Conservation (phyloP, 75 land plant genomes). For the Picea sitchensis region DNA sequence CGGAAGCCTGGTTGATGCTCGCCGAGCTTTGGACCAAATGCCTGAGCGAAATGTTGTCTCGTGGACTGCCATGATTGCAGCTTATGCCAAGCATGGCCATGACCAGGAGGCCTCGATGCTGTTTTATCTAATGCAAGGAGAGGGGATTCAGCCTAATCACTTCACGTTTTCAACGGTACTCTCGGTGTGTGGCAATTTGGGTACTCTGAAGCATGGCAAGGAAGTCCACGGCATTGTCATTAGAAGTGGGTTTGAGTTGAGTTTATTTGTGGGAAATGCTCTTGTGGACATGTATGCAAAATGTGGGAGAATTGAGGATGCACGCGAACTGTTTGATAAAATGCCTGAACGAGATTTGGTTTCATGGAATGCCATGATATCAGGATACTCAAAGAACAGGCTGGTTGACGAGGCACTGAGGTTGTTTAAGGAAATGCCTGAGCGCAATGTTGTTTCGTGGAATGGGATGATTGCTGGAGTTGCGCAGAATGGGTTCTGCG, state of each 20-base stretch:
- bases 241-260: neutral
- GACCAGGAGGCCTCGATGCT: slow-evolving; percentile 21
- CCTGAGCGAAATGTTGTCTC: slow-evolving; percentile 23
- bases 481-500: slow-evolving; percentile 20
- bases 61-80: slow-evolving; percentile 33
- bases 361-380: slow-evolving; percentile 35
- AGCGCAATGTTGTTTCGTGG: slow-evolving; percentile 34
- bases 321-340: slow-evolving; percentile 15
- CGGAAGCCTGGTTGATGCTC: neutral
- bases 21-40: neutral
- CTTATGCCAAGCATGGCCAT: slow-evolving; percentile 31
- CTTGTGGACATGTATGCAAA: slow-evolving; percentile 17
- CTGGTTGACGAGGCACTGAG: slow-evolving; percentile 4
- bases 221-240: slow-evolving; percentile 12
- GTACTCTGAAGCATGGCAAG: slow-evolving; percentile 27
- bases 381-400: slow-evolving; percentile 4
- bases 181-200: slow-evolving; percentile 27
- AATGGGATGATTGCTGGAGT: slow-evolving; percentile 49
- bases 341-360: slow-evolving; percentile 17
- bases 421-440: slow-evolving; percentile 7
- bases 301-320: slow-evolving; percentile 1
- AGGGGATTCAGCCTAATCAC: slow-evolving; percentile 29
- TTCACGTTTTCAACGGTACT: slow-evolving; percentile 34
- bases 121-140: slow-evolving; percentile 28
- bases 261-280: neutral